These are phyloP conservation scores for Senecio squalidus DNA, from an alignment of 140 eudicot genomes.

Conservation along the genomic window DNA sequence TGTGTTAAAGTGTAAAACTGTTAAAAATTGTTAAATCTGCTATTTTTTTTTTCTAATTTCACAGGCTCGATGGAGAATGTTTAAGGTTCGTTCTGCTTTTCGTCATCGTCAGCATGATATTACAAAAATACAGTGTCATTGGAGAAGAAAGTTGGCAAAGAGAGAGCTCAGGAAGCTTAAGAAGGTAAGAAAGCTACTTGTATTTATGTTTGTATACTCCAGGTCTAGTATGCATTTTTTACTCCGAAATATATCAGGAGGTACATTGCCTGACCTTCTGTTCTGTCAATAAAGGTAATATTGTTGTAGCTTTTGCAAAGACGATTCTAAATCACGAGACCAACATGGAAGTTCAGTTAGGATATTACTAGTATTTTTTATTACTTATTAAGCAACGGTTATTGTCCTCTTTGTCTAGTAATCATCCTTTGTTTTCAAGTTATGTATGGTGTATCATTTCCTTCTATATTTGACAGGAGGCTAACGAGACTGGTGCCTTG, in stretches of 20 bases:
- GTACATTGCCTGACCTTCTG: too few relatives aligned
- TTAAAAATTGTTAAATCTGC: too few relatives aligned
- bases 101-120: conserved; percentile 70
- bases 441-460: conserved; percentile 15
- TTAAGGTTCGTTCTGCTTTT: conserved; percentile 66
- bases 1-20: too few relatives aligned
- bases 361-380: too few relatives aligned
- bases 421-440: not conserved
- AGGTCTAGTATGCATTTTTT: too few relatives aligned
- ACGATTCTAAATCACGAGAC: not conserved
- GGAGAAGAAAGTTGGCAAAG: conserved; percentile 91
- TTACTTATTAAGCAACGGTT: not conserved
- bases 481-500: conserved; percentile 98
- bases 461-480: conserved; percentile 53
- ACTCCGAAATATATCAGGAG: too few relatives aligned
- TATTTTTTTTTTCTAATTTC: conserved; percentile 11
- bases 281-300: not conserved
- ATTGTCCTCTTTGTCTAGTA: conserved; percentile 3
- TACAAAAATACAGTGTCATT: conserved; percentile 77
- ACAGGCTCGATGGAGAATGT: conserved; percentile 86
- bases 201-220: not conserved
- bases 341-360: not conserved
- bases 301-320: not conserved
- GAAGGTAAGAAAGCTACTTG: conserved; percentile 42
- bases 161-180: conserved; percentile 79